Evolutionary conservation across 805 yeast genomes (phyloP).

Genomic region (Starmerella gropengiesseri): DNA sequence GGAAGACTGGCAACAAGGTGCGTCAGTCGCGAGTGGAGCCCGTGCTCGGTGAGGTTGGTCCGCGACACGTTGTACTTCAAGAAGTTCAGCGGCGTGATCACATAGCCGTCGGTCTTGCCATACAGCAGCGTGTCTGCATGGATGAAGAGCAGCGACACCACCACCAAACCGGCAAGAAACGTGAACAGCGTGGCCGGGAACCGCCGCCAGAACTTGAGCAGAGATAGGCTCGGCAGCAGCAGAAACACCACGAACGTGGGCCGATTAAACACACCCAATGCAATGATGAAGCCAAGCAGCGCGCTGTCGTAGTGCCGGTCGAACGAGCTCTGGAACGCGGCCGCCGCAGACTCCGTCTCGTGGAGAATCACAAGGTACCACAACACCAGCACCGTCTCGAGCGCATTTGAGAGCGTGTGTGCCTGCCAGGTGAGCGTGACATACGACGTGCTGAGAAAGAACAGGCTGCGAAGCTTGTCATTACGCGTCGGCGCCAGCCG

Average conservation of each 20-base stretch:
- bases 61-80: constrained; percentile 52
- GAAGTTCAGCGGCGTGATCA: constrained; percentile 70
- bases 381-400: constrained; percentile 49
- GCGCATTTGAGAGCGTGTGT: constrained; percentile 79
- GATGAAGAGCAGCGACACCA: constrained; percentile 34
- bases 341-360: constrained; percentile 25
- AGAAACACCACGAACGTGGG: constrained; percentile 73
- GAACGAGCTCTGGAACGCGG: constrained; percentile 17
- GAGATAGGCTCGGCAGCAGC: constrained; percentile 45
- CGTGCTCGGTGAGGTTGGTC: constrained; percentile 62
- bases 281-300: constrained; percentile 41
- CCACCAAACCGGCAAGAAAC: constrained; percentile 30
- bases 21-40: constrained; percentile 66
- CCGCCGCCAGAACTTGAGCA: constrained; percentile 36
- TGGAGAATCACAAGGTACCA: constrained; percentile 42
- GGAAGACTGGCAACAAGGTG: constrained; percentile 73
- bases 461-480: constrained; percentile 34
- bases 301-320: constrained; percentile 30
- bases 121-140: constrained; percentile 45
- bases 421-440: constrained; percentile 70
- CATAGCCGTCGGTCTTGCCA: constrained; percentile 24
- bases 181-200: constrained; percentile 30
- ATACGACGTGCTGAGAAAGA: constrained; percentile 46
- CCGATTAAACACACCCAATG: constrained; percentile 73
- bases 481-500: constrained; percentile 40